These are phyloP conservation scores for Apiospora marii DNA, from an alignment of 2,329 filamentous ascomycete species.

Conservation along the genomic window DNA sequence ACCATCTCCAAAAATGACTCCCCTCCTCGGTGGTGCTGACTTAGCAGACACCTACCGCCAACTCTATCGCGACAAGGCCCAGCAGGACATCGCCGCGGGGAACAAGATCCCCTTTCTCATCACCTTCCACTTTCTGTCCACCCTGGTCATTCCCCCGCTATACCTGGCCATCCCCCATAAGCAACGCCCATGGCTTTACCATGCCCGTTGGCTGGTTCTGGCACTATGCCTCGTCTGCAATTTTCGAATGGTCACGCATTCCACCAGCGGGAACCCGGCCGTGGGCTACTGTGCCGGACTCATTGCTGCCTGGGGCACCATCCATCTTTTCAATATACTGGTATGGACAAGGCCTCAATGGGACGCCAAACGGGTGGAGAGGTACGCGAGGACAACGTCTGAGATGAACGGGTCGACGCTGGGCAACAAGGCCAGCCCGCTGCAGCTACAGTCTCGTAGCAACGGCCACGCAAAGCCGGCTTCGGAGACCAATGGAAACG, in stretches of 20 bases:
- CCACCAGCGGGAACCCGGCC: constrained; percentile 61
- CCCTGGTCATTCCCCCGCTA: constrained; percentile 57
- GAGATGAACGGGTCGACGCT: constrained; percentile 1
- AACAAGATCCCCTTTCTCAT: constrained; percentile 57
- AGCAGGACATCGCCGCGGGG: constrained; percentile 46
- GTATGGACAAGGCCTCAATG: constrained; percentile 64
- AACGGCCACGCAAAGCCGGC: background rate
- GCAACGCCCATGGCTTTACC: constrained; percentile 58
- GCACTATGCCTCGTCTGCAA: constrained; percentile 53
- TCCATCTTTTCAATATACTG: constrained; percentile 58
- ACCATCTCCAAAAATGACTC: background rate
- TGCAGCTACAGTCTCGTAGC: background rate
- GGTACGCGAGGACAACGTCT: constrained; percentile 33
- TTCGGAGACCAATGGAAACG: background rate
- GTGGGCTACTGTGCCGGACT: constrained; percentile 60
- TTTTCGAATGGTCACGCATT: constrained; percentile 47
- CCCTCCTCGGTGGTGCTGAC: constrained; percentile 28
- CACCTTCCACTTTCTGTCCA: constrained; percentile 57
- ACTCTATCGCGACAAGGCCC: constrained; percentile 39
- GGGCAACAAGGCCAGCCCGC: background rate
- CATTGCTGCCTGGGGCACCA: constrained; percentile 57
- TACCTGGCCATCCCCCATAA: constrained; percentile 66
- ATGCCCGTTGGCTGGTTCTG: constrained; percentile 58
- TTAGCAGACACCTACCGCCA: constrained; percentile 39
- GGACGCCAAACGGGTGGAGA: constrained; percentile 60